Percentiles rank a stretch among this genome's conserved stretches.
phyloP scores from a whole-genome alignment of 768 basidiomycete species.

The Gelatoporia subvermispora region DNA sequence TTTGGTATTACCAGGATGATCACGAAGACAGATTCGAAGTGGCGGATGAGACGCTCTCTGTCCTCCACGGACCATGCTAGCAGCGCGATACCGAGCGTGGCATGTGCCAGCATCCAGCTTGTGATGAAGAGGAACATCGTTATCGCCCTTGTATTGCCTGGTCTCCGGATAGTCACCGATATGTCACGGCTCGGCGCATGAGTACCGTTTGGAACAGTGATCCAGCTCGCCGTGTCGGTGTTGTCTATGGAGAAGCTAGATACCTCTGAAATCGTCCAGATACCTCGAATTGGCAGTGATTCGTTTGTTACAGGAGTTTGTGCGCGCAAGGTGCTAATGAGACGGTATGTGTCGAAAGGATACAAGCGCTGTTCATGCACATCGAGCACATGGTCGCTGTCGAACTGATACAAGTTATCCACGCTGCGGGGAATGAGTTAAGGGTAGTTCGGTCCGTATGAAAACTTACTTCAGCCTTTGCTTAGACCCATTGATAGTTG shows the following conservation, averaged over 20 bases:
- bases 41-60: slow-evolving; percentile 29
- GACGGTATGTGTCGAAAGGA: slow-evolving; percentile 52
- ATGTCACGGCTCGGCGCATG: slow-evolving; percentile 41
- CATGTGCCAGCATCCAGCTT: slow-evolving; percentile 53
- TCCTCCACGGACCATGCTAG: slow-evolving; percentile 35
- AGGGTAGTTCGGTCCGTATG: background rate
- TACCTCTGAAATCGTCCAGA: slow-evolving; percentile 39
- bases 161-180: slow-evolving; percentile 40
- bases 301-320: slow-evolving; percentile 26
- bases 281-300: slow-evolving; percentile 37
- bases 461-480: slow-evolving; percentile 35
- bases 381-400: slow-evolving; percentile 52
- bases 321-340: slow-evolving; percentile 45
- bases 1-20: slow-evolving; percentile 46
- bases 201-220: slow-evolving; percentile 35
- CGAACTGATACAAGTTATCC: slow-evolving; percentile 52
- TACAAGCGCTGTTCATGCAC: slow-evolving; percentile 50
- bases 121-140: slow-evolving; percentile 41
- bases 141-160: slow-evolving; percentile 40
- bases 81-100: slow-evolving; percentile 41
- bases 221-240: slow-evolving; percentile 28
- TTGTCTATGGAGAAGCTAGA: slow-evolving; percentile 41
- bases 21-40: slow-evolving; percentile 35
- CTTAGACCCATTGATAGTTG: slow-evolving; percentile 36
- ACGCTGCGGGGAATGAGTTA: slow-evolving; percentile 30